Evolutionary conservation across 73 alveolate genomes (phyloP).

Genomic region (Paramecium primaurelia): DNA sequence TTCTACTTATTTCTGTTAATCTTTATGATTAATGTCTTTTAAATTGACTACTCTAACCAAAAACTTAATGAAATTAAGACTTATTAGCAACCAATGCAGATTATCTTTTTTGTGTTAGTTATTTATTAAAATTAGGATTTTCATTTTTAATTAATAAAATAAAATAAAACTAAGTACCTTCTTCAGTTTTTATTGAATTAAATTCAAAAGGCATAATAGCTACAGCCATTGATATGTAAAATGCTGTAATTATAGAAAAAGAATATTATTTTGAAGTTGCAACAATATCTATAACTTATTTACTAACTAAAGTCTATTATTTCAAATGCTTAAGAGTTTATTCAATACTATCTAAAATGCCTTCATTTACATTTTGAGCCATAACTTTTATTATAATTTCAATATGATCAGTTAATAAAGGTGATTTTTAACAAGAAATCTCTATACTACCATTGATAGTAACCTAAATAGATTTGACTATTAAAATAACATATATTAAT

Average conservation of each 20-base stretch:
- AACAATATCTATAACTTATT: background rate
- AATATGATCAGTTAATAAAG: background rate
- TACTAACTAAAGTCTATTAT: background rate
- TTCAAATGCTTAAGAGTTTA: background rate
- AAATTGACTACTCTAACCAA: background rate
- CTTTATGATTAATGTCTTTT: background rate
- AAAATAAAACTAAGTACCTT: background rate
- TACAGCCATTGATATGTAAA: background rate
- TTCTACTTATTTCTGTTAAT: background rate
- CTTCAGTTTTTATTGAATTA: background rate
- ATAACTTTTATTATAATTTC: background rate
- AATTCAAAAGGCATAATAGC: slow-evolving; percentile 19
- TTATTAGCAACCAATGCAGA: background rate
- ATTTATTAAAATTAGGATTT: slow-evolving; percentile 4
- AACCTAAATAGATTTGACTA: background rate
- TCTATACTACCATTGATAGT: background rate
- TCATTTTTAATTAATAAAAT: background rate
- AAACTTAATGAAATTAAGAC: background rate
- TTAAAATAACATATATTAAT: background rate
- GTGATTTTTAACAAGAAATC: background rate
- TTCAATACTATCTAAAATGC: background rate
- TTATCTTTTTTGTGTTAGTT: background rate
- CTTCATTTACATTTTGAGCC: background rate
- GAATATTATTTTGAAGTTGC: background rate
- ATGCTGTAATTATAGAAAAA: background rate